A percentile compares a stretch with the other conserved stretches of the same genome.
Conservation (phyloP, 2,329 filamentous ascomycete genomes). For the Pseudohalonectria lignicola region DNA sequence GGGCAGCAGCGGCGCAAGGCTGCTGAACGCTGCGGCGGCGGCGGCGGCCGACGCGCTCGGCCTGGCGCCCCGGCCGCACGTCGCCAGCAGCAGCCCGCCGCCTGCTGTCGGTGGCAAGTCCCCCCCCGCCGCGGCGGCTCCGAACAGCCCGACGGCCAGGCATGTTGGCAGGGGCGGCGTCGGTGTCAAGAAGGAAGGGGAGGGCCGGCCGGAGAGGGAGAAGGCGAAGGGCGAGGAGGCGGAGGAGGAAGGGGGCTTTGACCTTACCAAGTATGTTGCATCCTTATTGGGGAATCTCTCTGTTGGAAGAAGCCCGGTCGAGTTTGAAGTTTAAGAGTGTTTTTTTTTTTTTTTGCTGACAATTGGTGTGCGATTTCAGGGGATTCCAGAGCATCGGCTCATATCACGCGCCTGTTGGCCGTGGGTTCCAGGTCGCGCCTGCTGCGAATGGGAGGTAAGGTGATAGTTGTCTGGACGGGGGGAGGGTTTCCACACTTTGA, state of each 20-base stretch:
- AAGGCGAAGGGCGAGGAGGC: too few species aligned
- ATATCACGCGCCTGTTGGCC: conserved; percentile 45
- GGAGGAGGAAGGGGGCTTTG: conserved; percentile 44
- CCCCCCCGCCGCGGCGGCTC: too few species aligned
- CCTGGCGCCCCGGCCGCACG: conserved; percentile 29
- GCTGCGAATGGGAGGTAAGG: conserved; percentile 21
- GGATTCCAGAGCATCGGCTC: conserved; percentile 56
- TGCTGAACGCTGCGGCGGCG: conserved; percentile 4
- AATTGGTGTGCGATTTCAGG: too few species aligned
- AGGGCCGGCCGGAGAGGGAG: not conserved
- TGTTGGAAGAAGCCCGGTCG: too few species aligned
- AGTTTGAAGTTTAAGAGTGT: too few species aligned
- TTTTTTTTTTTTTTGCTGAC: too few species aligned
- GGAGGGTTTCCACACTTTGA: not conserved
- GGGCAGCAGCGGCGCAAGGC: too few species aligned
- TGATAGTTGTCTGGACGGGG: conserved; percentile 5
- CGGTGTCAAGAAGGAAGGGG: conserved; percentile 6
- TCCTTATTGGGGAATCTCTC: too few species aligned
- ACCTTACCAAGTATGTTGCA: conserved; percentile 42
- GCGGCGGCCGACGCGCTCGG: conserved; percentile 6
- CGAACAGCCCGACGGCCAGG: too few species aligned
- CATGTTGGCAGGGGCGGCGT: too few species aligned
- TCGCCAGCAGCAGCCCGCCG: conserved; percentile 46
- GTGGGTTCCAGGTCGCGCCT: conserved; percentile 30
- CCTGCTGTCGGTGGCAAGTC: too few species aligned